Percentiles rank a stretch among this genome's conserved stretches.
Evolutionary conservation across 805 yeast genomes (phyloP).

Genomic region (Vanderwaltozyma verrucispora): DNA sequence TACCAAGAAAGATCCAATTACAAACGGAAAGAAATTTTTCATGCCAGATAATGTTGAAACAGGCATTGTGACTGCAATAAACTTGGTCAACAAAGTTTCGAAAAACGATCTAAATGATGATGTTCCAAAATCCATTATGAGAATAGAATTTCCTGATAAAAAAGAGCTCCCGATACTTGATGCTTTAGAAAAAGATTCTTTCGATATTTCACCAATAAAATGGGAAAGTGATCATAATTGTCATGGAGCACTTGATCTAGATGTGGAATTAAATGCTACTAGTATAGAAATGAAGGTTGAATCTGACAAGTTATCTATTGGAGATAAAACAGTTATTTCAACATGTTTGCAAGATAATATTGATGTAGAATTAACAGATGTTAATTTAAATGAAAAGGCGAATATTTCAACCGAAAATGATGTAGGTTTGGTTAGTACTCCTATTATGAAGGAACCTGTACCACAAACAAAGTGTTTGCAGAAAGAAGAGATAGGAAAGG

Average conservation of each 20-base stretch:
- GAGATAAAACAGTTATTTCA: too few species aligned
- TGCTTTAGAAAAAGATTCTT: conserved; percentile 9
- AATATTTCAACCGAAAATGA: too few species aligned
- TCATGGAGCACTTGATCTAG: too few species aligned
- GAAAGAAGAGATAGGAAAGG: too few species aligned
- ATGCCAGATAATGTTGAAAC: conserved; percentile 66
- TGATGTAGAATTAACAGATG: too few species aligned
- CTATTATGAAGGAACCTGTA: background rate
- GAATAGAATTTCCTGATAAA: background rate
- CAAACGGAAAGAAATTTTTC: conserved; percentile 34
- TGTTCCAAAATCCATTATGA: background rate
- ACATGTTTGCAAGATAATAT: too few species aligned
- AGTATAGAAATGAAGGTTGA: too few species aligned
- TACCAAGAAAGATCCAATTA: conserved; percentile 7
- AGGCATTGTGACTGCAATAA: conserved; percentile 48
- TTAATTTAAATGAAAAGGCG: too few species aligned
- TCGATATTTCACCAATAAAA: conserved; percentile 2
- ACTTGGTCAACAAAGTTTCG: conserved; percentile 31
- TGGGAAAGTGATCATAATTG: too few species aligned
- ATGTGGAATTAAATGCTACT: too few species aligned
- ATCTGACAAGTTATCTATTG: too few species aligned
- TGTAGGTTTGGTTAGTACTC: too few species aligned
- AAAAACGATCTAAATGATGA: background rate
- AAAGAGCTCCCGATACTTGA: conserved; percentile 7
- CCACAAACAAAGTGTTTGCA: background rate